Base-by-base conservation (phyloP, 2,329 filamentous ascomycete species). In the Beauveria sp. region DNA sequence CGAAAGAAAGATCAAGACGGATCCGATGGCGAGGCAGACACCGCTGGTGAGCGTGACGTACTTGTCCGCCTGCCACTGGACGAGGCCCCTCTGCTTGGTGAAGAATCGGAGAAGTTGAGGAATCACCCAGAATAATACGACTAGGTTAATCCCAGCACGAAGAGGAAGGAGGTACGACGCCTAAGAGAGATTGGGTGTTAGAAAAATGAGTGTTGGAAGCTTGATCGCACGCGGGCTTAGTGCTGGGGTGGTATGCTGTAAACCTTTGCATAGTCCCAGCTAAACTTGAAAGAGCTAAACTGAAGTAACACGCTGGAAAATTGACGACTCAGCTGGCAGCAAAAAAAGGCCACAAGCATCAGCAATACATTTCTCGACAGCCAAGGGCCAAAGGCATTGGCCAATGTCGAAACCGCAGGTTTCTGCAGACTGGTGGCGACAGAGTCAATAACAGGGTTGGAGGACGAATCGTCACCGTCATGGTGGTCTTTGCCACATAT, bases 81-180 rank as follows among this genome's bases (percentile, higher is more conserved):
- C 1, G n/a, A 51, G 28, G n/a, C 28, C 28, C 28, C 26, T 51
- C 34, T 51, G 26, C 18, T 64, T 61, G 40, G 52, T 38, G 9
- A 59, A 60, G 26, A 63, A 62, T 28, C 58, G 60, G 12, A 65
- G 53, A 8, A 63, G 3, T 2, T 24, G 48, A 12, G 66, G 66
- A 16, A 67, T 52, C 8, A 61, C 22, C 40, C 63, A 8, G 16
- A 50, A 34, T 3, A 64, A 53, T n/a, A 63, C 60, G 3, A 63
- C 12, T 9, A 68, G 34, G 20, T 64, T 64, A 7, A 63, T 42
- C 3, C 56, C 63, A 1, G 66, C 64, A 26, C 62, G 53, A 12
- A 68, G 53, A 20, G 65, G 65, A 5, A 66, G 42, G 31, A 67
- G 55, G 52, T 61, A 60, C 3, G 66, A 67, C 14, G 65, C 64